Base-by-base conservation (phyloP, 2,329 filamentous ascomycete genomes). In the Xylaria sp. region DNA sequence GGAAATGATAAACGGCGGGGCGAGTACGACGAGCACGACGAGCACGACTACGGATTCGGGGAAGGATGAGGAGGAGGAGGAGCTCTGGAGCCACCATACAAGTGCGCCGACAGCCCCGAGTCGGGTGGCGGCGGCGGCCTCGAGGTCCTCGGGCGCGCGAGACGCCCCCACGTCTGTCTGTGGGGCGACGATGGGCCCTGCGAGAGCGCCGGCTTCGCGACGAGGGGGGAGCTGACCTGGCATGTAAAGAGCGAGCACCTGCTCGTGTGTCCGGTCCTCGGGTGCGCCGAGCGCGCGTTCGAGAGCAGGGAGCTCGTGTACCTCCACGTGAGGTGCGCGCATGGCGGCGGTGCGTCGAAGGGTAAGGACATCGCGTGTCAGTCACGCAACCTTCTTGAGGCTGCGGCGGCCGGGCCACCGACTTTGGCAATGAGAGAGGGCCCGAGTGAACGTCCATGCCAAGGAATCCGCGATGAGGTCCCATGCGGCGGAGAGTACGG, bases 231-330 rank as follows among this genome's bases (percentile, higher is more conserved):
- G 7, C 69, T 78, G 26, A 67, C 71, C 16, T 73, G 75, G 65
- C 76, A 78, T 52, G 74, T 78, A 38, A 76, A 78, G 50, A 64
- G 66, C 18, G 71, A 77, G 43, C 76, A 78, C 53, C 66, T 78
- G 9, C 67, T 78, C 22, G 61, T 74, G 21, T 78, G 76, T 24
- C 76, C 76, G 0, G 66, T 70, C 1, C 59, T 66, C 0, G 72
- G 70, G 1, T 78, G 76, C 50, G 63, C 66, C 29, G 73, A 76
- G 45, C 63, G 62, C n/a, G 58, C 62, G 1, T 75, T 76, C 37
- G 59, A 62, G n/a, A 72, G 49, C 38, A 61, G 59, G 5, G 70
- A 70, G n/a, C 53, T 72, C 3, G 62, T 78, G 1, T 65, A 68
- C 20, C 69, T 68, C 2, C 76, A 78, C 50, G 58, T 78, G 11